Evolutionary conservation across 768 basidiomycete genomes (phyloP).

Genomic region (Tylopilus sp.): DNA sequence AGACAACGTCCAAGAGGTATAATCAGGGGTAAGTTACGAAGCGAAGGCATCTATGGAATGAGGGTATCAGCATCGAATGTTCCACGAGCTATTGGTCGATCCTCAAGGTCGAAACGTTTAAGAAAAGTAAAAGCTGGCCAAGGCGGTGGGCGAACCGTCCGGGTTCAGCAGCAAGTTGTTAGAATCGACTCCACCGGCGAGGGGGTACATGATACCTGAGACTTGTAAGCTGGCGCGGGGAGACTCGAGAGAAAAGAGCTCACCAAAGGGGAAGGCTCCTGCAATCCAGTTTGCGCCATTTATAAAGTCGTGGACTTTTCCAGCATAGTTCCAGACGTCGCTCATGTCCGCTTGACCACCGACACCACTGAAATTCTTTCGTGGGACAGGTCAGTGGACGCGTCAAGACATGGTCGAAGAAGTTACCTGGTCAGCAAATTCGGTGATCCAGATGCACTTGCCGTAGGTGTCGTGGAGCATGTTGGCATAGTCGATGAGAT

Average conservation of each 20-base stretch:
- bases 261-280: constrained; percentile 60
- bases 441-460: constrained; percentile 53
- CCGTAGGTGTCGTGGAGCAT: constrained; percentile 44
- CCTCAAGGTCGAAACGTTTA: neutral
- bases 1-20: constrained; percentile 1
- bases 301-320: constrained; percentile 35
- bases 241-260: constrained; percentile 8
- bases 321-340: constrained; percentile 47
- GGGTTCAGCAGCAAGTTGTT: constrained; percentile 43
- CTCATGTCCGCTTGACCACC: constrained; percentile 34
- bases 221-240: constrained; percentile 5
- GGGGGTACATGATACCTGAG: constrained; percentile 40
- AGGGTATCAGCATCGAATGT: constrained; percentile 18
- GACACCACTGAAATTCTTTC: constrained; percentile 51
- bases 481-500: constrained; percentile 51
- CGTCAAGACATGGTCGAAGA: neutral
- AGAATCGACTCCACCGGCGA: constrained; percentile 48
- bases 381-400: constrained; percentile 1
- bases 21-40: neutral
- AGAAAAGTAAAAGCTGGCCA: constrained; percentile 45
- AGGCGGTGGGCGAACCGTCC: constrained; percentile 43
- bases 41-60: constrained; percentile 10
- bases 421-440: constrained; percentile 65
- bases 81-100: constrained; percentile 1
- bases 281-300: constrained; percentile 34